Evolutionary conservation across 2,329 filamentous ascomycete genomes (phyloP), one percentile per base, ranked within the genome.

Genomic region (Pseudogymnoascus pannorum): DNA sequence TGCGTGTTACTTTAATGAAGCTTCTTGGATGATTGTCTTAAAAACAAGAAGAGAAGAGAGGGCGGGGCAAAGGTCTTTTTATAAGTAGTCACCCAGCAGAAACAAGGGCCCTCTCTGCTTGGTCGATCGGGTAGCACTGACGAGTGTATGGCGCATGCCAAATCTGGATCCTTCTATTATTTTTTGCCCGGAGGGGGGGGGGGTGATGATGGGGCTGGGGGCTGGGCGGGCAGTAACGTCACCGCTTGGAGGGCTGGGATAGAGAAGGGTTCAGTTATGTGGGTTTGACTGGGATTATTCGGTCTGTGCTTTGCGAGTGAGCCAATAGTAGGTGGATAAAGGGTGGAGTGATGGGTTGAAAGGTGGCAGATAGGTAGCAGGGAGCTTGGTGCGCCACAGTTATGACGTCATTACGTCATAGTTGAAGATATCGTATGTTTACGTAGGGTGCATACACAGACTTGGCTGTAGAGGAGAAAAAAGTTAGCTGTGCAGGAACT

Each of bases 401-500:
- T 26, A 48, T 48, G 42, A 48, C 42, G 42, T 48, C 42, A 48
- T 48, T 26, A 48, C 42, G 42, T 48, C 42, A 48, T 48, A 48
- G 22, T 48, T 48, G 20, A 11, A 4, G 6, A 3, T 2, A 48
- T 48, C 20, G 6, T 16, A 48, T 48, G 42, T 48, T 26, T 48
- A 48, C 42, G 42, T 48, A 22, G 38, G n/a, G n/a, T n/a, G n/a
- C n/a, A n/a, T n/a, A n/a, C n/a, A n/a, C 7, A 48, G 38, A 48
- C 38, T 40, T 40, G 38, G 38, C 38, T 11, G 11, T 35, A 4
- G 11, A 11, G 31, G 9, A 40, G 20, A 18, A 40, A 18, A 40
- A 18, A 18, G 8, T 20, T 44, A n/a, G 4, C 4, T 11, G 31
- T 35, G 31, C 31, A 35, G 31, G 31, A 35, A 4, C 9, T 1